Conservation (phyloP, 148 eudicot species). For the Camellia japonica region DNA sequence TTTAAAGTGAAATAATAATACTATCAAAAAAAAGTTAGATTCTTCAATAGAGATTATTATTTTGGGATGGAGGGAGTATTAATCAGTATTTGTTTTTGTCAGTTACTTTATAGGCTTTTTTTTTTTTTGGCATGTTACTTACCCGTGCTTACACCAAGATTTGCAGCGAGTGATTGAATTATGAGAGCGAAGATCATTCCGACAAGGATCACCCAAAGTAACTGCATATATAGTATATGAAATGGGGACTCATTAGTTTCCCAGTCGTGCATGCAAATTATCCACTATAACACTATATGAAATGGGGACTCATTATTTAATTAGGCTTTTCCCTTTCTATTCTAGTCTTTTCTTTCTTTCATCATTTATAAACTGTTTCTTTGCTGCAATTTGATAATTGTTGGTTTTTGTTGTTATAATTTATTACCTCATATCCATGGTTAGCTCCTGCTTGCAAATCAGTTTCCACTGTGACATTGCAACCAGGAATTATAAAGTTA, state of each 20-base stretch:
- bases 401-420: neutral
- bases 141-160: slow-evolving; percentile 85
- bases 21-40: too few species aligned
- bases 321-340: slow-evolving; percentile 25
- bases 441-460: slow-evolving; percentile 91
- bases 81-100: neutral
- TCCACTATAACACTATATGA: too few species aligned
- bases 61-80: too few species aligned
- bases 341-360: neutral
- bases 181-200: slow-evolving; percentile 79
- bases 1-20: too few species aligned
- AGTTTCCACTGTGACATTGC: slow-evolving; percentile 66
- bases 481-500: slow-evolving; percentile 4
- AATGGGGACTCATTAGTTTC: too few species aligned
- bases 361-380: too few species aligned
- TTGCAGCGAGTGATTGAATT: slow-evolving; percentile 34
- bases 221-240: slow-evolving; percentile 15
- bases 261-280: too few species aligned
- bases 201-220: slow-evolving; percentile 76
- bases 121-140: neutral
- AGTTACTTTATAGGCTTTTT: too few species aligned
- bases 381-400: too few species aligned
- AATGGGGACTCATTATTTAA: too few species aligned
- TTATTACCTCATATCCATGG: slow-evolving; percentile 69
- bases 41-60: too few species aligned